Evolutionary conservation across 2,329 filamentous ascomycete genomes (phyloP).

Genomic region (Calonectria honghensis): DNA sequence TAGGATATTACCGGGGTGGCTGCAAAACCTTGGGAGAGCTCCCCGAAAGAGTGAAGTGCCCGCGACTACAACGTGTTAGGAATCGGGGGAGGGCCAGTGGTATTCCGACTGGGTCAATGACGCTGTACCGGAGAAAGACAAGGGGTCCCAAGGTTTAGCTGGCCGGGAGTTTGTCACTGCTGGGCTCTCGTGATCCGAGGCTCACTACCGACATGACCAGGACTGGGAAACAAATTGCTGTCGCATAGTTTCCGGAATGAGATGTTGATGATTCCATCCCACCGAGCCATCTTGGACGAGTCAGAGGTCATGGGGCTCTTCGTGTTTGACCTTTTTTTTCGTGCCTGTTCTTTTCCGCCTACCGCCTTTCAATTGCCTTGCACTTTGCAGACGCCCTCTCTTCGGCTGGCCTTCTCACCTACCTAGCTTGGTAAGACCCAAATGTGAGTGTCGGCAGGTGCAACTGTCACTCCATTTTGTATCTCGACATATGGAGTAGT

Average conservation of each 20-base stretch:
- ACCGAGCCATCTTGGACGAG: conserved; percentile 6
- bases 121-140: conserved; percentile 15
- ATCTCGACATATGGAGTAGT: neutral
- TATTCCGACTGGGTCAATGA: conserved; percentile 36
- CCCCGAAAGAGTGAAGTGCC: conserved; percentile 35
- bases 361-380: conserved; percentile 4
- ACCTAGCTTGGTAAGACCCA: conserved; percentile 20
- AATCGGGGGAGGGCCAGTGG: conserved; percentile 33
- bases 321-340: conserved; percentile 5
- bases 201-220: conserved; percentile 28
- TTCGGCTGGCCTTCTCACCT: conserved; percentile 1
- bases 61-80: conserved; percentile 34
- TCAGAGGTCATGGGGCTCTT: conserved; percentile 28
- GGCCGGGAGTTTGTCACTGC: conserved; percentile 22
- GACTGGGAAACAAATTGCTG: neutral
- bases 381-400: conserved; percentile 1
- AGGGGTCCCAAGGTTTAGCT: conserved; percentile 23
- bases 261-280: conserved; percentile 33
- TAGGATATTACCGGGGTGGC: conserved; percentile 9
- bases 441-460: conserved; percentile 34
- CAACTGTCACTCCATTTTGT: conserved; percentile 27
- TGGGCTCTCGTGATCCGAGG: conserved; percentile 29
- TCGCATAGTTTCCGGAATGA: conserved; percentile 30
- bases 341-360: neutral
- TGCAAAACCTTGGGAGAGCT: conserved; percentile 30